These are phyloP conservation scores for Lachancea lanzarotensis DNA, from an alignment of 805 yeast species.

Conservation along the genomic window DNA sequence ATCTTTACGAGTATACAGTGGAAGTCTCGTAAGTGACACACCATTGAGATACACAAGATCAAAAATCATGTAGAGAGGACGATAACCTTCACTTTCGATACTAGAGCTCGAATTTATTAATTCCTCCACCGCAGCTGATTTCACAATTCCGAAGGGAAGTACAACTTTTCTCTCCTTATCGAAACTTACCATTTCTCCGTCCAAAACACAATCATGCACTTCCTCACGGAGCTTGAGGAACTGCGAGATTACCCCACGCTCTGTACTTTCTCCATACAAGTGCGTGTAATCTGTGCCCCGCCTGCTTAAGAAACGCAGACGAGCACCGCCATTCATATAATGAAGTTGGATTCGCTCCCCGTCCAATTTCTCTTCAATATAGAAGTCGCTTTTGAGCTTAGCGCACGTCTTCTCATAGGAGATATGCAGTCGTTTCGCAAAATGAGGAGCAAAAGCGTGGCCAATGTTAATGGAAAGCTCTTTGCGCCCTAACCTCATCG, in stretches of 20 bases:
- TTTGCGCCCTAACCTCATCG: constrained; percentile 35
- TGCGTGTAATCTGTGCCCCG: constrained; percentile 67
- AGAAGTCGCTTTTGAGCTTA: constrained; percentile 43
- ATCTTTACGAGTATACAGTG: constrained; percentile 50
- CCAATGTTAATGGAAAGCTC: constrained; percentile 34
- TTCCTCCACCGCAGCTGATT: constrained; percentile 58
- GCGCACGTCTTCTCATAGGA: constrained; percentile 47
- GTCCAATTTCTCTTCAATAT: constrained; percentile 86
- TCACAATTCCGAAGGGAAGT: constrained; percentile 76
- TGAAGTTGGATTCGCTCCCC: constrained; percentile 88
- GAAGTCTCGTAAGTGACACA: constrained; percentile 45
- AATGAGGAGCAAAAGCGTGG: constrained; percentile 63
- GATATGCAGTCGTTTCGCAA: constrained; percentile 50
- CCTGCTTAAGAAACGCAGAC: constrained; percentile 43
- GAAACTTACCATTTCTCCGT: constrained; percentile 92
- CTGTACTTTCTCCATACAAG: constrained; percentile 52
- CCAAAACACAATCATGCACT: constrained; percentile 44
- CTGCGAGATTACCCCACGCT: constrained; percentile 49
- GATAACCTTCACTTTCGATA: constrained; percentile 31
- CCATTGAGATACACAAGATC: constrained; percentile 73
- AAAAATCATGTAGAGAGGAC: constrained; percentile 59
- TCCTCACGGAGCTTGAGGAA: constrained; percentile 36
- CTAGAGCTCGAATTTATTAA: constrained; percentile 38
- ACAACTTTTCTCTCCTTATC: constrained; percentile 51
- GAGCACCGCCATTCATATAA: constrained; percentile 40